A percentile compares a stretch with the other conserved stretches of the same genome.
These are phyloP conservation scores for Phytophthora pluvialis DNA, from an alignment of 352 stramenopile species.

Conservation along the genomic window DNA sequence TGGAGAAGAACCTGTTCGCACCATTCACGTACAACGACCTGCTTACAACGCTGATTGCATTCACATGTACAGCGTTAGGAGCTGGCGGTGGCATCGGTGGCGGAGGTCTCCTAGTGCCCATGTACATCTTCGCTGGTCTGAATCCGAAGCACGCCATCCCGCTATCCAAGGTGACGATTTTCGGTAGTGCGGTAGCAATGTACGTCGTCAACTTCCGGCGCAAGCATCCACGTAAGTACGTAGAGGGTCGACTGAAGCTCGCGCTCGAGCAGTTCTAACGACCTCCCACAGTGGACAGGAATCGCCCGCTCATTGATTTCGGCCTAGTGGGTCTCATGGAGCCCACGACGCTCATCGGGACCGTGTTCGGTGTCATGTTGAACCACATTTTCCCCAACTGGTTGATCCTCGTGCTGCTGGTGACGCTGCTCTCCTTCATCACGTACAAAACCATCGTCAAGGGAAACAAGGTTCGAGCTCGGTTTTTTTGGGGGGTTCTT, in stretches of 20 bases:
- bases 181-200: constrained; percentile 95
- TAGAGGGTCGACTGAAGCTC: neutral
- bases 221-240: constrained; percentile 87
- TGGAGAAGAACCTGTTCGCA: constrained; percentile 82
- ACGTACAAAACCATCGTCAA: constrained; percentile 76
- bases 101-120: constrained; percentile 95
- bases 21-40: constrained; percentile 71
- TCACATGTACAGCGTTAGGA: constrained; percentile 86
- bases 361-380: constrained; percentile 78
- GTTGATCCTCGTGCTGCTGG: constrained; percentile 73
- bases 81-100: constrained; percentile 91
- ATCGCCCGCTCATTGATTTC: constrained; percentile 96
- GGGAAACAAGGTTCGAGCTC: constrained; percentile 49
- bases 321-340: constrained; percentile 98
- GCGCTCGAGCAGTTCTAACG: neutral
- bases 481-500: neutral
- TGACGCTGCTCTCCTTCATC: constrained; percentile 70
- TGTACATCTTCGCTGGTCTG: constrained; percentile 95
- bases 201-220: constrained; percentile 92
- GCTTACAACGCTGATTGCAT: constrained; percentile 67
- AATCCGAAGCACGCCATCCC: constrained; percentile 96
- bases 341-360: constrained; percentile 84
- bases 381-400: constrained; percentile 83
- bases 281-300: constrained; percentile 55
- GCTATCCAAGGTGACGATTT: constrained; percentile 96